Base-by-base conservation (phyloP, 768 basidiomycete species). In the Scleroderma citrinum region DNA sequence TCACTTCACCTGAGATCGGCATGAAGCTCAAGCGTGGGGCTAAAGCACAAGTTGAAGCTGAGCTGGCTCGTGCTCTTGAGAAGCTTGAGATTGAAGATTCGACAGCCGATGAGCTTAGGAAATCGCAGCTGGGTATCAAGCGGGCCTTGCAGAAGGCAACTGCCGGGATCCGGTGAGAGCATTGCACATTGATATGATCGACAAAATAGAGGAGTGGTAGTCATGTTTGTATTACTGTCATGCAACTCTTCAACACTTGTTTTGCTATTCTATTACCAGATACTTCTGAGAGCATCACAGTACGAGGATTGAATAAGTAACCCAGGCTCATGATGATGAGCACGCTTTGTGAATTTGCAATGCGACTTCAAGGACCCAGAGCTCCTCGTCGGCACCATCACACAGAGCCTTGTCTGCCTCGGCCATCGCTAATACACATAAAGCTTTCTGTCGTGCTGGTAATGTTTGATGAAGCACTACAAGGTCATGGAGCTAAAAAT, bases 21-120 rank as follows among this genome's bases (percentile, higher is more conserved):
- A 89, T 94, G 85, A 97, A 97, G 77, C 87, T 98, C 72, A 98
- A 97, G 83, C 87, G 95, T 53, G 93, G 93, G 63, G 90, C 93
- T 47, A 93, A 93, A 76, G 69, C 76, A 30, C 90, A 94, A 69
- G 91, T 99, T 58, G 96, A 99, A 78, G 79, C 87, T 55, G 96
- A 97, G 76, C 92, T 99, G 55, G 94, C 96, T 46, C 90, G 93
- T 65, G 94, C 96, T 26, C 81, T 98, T 43, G 96, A 98, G 83
- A 93, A 92, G 76, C 78, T 99, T 67, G 96, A 98, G 80, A 89
- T 96, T 54, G 95, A 96, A 75, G 91, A 95, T 51, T 89, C 91
- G 52, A 76, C 87, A 26, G 83, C 83, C 47, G 96, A 98, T 68
- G 92, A 99, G 71, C 82, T 99, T 64, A 89, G 87, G 74, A 96